Conservation (phyloP, 1,139 yeast genomes). For the Suhomyces panamericanus region DNA sequence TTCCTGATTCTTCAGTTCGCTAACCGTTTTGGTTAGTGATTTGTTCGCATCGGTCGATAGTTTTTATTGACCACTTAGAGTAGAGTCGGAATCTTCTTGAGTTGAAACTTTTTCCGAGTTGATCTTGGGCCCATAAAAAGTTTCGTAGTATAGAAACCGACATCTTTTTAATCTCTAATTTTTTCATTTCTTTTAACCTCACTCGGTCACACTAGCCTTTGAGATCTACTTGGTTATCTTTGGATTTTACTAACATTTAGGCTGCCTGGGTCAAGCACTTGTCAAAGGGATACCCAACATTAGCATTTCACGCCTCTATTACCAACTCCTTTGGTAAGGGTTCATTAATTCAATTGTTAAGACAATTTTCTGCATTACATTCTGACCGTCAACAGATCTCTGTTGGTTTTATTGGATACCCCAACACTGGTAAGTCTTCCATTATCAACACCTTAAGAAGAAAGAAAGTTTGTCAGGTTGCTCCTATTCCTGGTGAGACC, state of each 20-base stretch:
- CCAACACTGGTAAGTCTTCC: slow-evolving; percentile 95
- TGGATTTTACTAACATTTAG: slow-evolving; percentile 57
- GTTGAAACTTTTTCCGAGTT: slow-evolving; percentile 52
- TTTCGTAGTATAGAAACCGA: slow-evolving; percentile 78
- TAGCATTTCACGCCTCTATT: slow-evolving; percentile 97
- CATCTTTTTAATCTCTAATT: slow-evolving; percentile 28
- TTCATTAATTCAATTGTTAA: slow-evolving; percentile 83
- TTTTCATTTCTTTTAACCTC: slow-evolving; percentile 5
- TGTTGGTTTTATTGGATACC: slow-evolving; percentile 96
- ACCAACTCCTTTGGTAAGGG: slow-evolving; percentile 98
- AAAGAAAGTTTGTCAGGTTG: slow-evolving; percentile 95
- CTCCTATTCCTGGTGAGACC: slow-evolving; percentile 98
- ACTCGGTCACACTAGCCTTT: background rate
- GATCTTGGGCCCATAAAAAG: slow-evolving; percentile 27
- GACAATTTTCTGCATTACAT: slow-evolving; percentile 91
- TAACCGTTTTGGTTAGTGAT: slow-evolving; percentile 50
- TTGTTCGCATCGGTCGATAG: slow-evolving; percentile 43
- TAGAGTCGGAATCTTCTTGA: slow-evolving; percentile 56
- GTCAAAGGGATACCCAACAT: slow-evolving; percentile 88
- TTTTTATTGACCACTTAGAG: slow-evolving; percentile 44
- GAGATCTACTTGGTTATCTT: slow-evolving; percentile 2
- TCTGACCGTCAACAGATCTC: slow-evolving; percentile 94
- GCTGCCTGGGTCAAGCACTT: slow-evolving; percentile 98
- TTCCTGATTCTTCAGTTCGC: slow-evolving; percentile 27
- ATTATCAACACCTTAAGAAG: slow-evolving; percentile 90